A percentile compares a stretch with the other conserved stretches of the same genome.
Conservation (phyloP, 495 filamentous ascomycete genomes). For the Xylaria castorea region DNA sequence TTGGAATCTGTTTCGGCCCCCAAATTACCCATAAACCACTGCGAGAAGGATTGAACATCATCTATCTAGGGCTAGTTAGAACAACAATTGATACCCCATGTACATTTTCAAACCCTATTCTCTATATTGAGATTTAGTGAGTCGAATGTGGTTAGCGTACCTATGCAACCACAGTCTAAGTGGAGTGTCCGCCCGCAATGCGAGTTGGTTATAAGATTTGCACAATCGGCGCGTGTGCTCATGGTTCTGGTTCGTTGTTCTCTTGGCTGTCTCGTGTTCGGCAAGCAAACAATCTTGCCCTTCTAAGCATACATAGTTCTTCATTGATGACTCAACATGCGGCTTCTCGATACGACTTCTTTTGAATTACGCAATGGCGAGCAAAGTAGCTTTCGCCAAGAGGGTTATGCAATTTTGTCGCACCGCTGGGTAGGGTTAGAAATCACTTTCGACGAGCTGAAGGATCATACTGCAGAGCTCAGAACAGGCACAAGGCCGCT, state of each 20-base stretch:
- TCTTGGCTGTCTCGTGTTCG: background rate
- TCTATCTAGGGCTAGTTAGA: too few relatives aligned
- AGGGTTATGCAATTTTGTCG: conserved; percentile 46
- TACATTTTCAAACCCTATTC: too few relatives aligned
- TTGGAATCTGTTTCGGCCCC: too few relatives aligned
- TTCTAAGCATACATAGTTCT: background rate
- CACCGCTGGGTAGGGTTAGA: conserved; percentile 47
- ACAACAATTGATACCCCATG: too few relatives aligned
- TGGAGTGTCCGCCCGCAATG: background rate
- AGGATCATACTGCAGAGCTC: conserved; percentile 9
- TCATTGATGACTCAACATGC: conserved; percentile 24
- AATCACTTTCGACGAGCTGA: conserved; percentile 40
- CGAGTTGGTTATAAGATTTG: background rate
- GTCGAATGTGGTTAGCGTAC: background rate
- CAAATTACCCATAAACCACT: too few relatives aligned
- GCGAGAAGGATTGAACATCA: too few relatives aligned
- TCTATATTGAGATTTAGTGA: background rate
- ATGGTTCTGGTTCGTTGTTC: background rate
- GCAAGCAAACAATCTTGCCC: background rate
- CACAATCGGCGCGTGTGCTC: background rate
- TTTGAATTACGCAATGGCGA: conserved; percentile 27
- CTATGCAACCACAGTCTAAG: background rate
- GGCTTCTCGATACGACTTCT: conserved; percentile 31
- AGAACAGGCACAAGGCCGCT: conserved; percentile 27
- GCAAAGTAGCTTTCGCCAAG: conserved; percentile 27